A percentile compares a stretch with the other conserved stretches of the same genome.
These are phyloP conservation scores for Imleria badia DNA, from an alignment of 768 basidiomycete species.

Conservation along the genomic window DNA sequence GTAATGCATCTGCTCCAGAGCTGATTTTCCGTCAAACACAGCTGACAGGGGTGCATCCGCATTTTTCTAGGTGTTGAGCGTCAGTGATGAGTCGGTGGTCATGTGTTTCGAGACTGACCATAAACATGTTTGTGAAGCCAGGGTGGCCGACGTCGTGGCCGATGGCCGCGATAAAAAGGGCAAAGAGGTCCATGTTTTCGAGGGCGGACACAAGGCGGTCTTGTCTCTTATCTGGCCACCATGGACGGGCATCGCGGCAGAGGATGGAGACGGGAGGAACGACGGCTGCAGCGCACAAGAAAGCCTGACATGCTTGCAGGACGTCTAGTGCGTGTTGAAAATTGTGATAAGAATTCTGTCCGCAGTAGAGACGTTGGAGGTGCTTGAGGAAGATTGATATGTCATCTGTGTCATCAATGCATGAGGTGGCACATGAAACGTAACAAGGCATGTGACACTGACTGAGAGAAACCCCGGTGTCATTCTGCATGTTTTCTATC, in stretches of 20 bases:
- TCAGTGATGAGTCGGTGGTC: conserved; percentile 1
- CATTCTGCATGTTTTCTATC: conserved; percentile 69
- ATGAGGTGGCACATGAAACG: conserved; percentile 19
- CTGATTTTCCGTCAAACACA: conserved; percentile 86
- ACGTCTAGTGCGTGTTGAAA: conserved; percentile 97
- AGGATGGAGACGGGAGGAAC: conserved; percentile 76
- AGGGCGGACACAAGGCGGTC: conserved; percentile 42
- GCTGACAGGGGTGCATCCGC: conserved; percentile 85
- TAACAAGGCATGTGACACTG: conserved; percentile 34
- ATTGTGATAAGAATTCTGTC: conserved; percentile 94
- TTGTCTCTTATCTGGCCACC: conserved; percentile 40
- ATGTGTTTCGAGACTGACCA: conserved; percentile 55
- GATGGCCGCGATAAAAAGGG: conserved; percentile 87
- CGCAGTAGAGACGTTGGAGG: conserved; percentile 88
- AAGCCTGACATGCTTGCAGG: conserved; percentile 87
- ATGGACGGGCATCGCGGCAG: conserved; percentile 36
- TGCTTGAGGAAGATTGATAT: conserved; percentile 80
- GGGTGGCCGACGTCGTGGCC: conserved; percentile 99
- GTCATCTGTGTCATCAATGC: conserved; percentile 49
- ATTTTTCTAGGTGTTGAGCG: conserved; percentile 66
- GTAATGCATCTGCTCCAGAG: conserved; percentile 91
- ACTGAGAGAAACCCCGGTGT: conserved; percentile 59
- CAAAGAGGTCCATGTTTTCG: conserved; percentile 72
- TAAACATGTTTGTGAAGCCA: conserved; percentile 89
- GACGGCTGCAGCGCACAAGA: conserved; percentile 73